These are phyloP conservation scores for Blastomyces silverae DNA, from an alignment of 2,329 filamentous ascomycete genomes.

Conservation along the genomic window DNA sequence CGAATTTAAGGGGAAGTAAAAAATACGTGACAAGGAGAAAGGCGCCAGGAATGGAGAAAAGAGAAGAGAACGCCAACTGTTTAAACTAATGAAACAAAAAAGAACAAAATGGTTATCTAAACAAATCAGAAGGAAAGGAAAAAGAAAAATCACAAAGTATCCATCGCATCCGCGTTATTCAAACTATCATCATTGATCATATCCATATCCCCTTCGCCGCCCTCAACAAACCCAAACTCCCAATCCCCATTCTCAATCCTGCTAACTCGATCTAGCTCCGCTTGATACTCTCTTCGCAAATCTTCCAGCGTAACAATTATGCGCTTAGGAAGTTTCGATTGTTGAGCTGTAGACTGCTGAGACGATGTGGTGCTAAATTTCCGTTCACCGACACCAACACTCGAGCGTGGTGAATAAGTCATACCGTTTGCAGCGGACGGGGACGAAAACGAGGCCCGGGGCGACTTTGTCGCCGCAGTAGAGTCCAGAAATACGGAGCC, in stretches of 20 bases:
- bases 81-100: not conserved
- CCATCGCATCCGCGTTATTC: slow-evolving; percentile 13
- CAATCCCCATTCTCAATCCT: slow-evolving; percentile 87
- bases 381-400: slow-evolving; percentile 1
- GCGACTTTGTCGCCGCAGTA: slow-evolving; percentile 9
- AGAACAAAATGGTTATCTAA: not conserved
- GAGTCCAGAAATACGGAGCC: slow-evolving; percentile 8
- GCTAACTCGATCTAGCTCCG: slow-evolving; percentile 78
- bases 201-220: slow-evolving; percentile 7
- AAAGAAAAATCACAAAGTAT: slow-evolving; percentile 15
- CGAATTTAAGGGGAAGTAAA: not conserved
- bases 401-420: slow-evolving; percentile 5
- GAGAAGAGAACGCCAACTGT: not conserved
- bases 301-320: slow-evolving; percentile 80
- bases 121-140: slow-evolving; percentile 7
- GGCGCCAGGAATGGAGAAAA: not conserved
- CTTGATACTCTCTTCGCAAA: slow-evolving; percentile 80
- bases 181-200: slow-evolving; percentile 13
- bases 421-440: not conserved
- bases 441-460: slow-evolving; percentile 5
- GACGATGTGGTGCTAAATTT: slow-evolving; percentile 7
- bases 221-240: slow-evolving; percentile 52
- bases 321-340: slow-evolving; percentile 49
- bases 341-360: slow-evolving; percentile 11
- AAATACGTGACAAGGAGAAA: not conserved